Conservation (phyloP, 148 eudicot species). For the Rhododendron griersonianum region DNA sequence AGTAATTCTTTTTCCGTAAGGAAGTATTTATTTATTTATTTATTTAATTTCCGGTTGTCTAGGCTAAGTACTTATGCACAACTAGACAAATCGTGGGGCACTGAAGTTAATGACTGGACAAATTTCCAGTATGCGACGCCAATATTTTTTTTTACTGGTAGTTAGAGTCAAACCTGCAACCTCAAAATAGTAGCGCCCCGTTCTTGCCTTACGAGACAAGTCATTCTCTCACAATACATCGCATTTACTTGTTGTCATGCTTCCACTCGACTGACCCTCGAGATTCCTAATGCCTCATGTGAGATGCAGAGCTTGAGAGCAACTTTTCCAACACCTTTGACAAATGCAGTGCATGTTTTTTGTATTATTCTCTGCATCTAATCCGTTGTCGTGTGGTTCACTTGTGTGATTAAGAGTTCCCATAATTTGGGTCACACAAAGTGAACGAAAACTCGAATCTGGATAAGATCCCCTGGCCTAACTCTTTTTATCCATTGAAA, state of each 20-base stretch:
- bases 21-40: no score
- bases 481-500: neutral
- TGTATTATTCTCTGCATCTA: neutral
- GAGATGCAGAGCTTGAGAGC: neutral
- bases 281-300: neutral
- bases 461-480: neutral
- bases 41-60: neutral
- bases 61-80: neutral
- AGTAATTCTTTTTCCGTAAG: neutral
- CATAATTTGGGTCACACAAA: neutral
- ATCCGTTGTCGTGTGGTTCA: neutral
- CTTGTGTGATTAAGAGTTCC: neutral
- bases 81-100: neutral
- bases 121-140: neutral
- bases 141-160: no score
- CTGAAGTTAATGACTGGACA: neutral
- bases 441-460: neutral
- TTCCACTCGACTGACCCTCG: neutral
- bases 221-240: no score
- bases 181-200: neutral
- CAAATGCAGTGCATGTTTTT: neutral
- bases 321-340: neutral
- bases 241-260: no score
- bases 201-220: no score
- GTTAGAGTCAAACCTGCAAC: neutral